phyloP scores from a whole-genome alignment of 441 rosid genomes.

The Pelargonium citronellum region DNA sequence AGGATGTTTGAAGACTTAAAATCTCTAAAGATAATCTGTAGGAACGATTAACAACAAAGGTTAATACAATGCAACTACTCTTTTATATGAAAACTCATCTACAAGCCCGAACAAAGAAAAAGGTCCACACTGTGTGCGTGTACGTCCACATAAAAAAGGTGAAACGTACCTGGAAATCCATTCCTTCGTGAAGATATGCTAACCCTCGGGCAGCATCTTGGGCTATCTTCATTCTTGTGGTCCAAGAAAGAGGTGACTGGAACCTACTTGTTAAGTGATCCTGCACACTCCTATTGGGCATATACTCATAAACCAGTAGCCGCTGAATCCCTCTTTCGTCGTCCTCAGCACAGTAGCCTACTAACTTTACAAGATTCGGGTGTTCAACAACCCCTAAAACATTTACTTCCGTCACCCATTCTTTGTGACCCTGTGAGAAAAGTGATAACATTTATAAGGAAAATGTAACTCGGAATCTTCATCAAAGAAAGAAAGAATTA shows the following conservation, averaged over 20 bases:
- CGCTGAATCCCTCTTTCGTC: conserved; percentile 84
- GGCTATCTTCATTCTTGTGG: conserved; percentile 68
- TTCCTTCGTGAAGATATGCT: conserved; percentile 73
- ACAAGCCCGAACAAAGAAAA: too few relatives aligned
- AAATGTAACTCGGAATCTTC: not conserved
- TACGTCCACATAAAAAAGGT: not conserved
- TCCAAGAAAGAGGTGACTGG: conserved; percentile 60
- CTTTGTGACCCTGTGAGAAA: conserved; percentile 56
- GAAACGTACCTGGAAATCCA: conserved; percentile 73
- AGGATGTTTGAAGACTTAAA: conserved; percentile 90
- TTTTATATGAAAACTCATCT: not conserved
- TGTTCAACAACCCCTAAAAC: conserved; percentile 65
- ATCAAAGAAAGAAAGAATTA: not conserved
- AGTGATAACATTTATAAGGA: not conserved
- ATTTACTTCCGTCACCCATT: conserved; percentile 73
- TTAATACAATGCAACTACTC: not conserved
- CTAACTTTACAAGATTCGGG: conserved; percentile 54
- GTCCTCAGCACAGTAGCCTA: conserved; percentile 72
- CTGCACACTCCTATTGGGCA: conserved; percentile 59
- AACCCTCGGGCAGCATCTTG: conserved; percentile 91
- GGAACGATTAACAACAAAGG: conserved; percentile 8
- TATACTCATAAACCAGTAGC: conserved; percentile 55
- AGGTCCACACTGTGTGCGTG: not conserved
- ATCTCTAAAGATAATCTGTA: conserved; percentile 80
- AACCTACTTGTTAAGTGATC: conserved; percentile 43